Evolutionary conservation across 1,139 yeast species (phyloP).

Genomic region (Schizosaccharomyces versatilis): DNA sequence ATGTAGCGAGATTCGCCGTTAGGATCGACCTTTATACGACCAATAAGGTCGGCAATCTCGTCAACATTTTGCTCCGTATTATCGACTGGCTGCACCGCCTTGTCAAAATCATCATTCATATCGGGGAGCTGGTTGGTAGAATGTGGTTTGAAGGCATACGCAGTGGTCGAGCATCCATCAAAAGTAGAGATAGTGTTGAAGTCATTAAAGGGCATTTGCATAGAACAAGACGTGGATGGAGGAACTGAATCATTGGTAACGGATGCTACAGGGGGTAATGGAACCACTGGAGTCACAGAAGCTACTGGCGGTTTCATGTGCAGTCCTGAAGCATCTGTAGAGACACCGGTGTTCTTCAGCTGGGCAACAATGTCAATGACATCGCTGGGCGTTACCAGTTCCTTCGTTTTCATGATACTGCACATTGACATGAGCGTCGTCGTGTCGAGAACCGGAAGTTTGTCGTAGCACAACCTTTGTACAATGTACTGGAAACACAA

Average conservation of each 20-base stretch:
- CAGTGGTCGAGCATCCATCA: not conserved
- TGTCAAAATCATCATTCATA: not conserved
- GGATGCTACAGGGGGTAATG: not conserved
- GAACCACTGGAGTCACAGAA: too few relatives aligned
- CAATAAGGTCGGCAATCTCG: not conserved
- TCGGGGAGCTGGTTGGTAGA: not conserved
- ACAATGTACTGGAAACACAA: not conserved
- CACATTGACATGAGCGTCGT: not conserved
- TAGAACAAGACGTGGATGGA: not conserved
- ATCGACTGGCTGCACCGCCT: not conserved
- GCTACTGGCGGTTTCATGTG: not conserved
- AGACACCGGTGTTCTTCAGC: not conserved
- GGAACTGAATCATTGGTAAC: not conserved
- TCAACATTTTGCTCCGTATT: not conserved
- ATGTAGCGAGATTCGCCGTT: slow-evolving; percentile 2
- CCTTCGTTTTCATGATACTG: not conserved
- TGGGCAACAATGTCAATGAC: not conserved
- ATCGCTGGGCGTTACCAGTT: too few relatives aligned
- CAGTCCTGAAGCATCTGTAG: not conserved
- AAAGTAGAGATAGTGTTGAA: not conserved
- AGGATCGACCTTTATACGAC: not conserved
- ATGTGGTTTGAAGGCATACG: not conserved
- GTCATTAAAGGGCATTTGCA: not conserved
- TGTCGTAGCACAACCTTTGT: not conserved
- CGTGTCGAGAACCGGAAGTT: not conserved